Base-by-base conservation (phyloP, 2,329 filamentous ascomycete species). In the Cryphonectria radicalis region DNA sequence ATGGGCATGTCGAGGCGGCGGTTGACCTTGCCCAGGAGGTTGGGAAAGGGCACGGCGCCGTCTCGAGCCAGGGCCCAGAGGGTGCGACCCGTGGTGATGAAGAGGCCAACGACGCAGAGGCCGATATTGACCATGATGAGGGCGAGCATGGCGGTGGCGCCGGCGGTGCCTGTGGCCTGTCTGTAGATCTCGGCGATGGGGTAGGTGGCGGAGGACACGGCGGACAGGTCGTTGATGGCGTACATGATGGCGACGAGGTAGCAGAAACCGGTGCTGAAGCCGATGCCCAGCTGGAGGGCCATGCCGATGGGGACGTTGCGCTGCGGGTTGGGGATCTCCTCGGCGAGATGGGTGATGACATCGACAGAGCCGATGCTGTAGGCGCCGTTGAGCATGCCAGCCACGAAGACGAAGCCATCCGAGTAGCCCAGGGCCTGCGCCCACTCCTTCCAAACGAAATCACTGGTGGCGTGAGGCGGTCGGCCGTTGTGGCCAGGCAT, bases 341-440 rank as follows among this genome's bases (percentile, higher is more conserved):
- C 90, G 0, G 89, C 87, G 57, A 92, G 78, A 76, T 92, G 91
- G 1, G 87, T 88, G 0, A 89, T 87, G 64, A 89, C 88, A 76
- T 93, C 91, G 0, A 90, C 88, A 1, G 88, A 88, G 8, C 90
- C 91, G 14, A 93, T 87, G 62, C 88, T 87, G 77, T 89, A 93
- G 3, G 91, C 91, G 14, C 90, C 91, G 75, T 93, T 93, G n/a
- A 83, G 78, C 81, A 83, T 83, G 1, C 81, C 81, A 0, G 78
- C 77, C 4, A 81, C 76, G 64, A 84, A 84, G 1, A 84, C 82
- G 69, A 84, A 82, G 0, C 81, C 82, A 43, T 82, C 74, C 0
- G 80, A 78, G 62, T 83, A 84, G 22, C 82, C 82, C 62, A 82
- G 80, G 46, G 79, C 74, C 32, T 80, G 79, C 14, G 75, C 74